phyloP scores from a whole-genome alignment of 495 filamentous ascomycete species.

The Lentithecium fluviatile region DNA sequence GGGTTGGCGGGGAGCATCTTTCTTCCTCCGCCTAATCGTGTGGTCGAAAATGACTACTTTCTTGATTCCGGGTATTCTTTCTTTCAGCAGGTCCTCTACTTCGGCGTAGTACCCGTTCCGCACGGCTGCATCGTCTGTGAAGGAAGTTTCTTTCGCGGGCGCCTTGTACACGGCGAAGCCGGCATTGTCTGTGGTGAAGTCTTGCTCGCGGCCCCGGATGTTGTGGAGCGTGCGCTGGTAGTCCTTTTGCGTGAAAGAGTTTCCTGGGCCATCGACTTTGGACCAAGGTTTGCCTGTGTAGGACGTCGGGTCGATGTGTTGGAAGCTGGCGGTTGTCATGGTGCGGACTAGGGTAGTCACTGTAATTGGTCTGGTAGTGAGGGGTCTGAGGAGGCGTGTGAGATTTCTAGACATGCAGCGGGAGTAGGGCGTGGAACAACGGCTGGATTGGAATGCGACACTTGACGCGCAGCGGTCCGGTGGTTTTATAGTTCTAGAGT shows the following conservation, averaged over 20 bases:
- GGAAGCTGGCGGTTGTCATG: conserved; percentile 44
- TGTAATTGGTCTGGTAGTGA: neutral
- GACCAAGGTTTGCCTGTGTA: conserved; percentile 39
- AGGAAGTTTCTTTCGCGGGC: conserved; percentile 38
- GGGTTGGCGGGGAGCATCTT: conserved; percentile 42
- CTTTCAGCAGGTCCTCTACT: conserved; percentile 37
- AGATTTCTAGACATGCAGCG: no score
- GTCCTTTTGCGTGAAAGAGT: conserved; percentile 32
- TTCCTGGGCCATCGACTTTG: conserved; percentile 43
- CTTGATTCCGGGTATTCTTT: conserved; percentile 36
- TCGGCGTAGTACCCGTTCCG: conserved; percentile 40
- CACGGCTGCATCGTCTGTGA: conserved; percentile 39
- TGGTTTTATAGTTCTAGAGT: no score
- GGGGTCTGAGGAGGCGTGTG: no score
- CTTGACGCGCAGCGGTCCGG: no score
- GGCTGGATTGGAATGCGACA: no score
- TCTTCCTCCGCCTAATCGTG: conserved; percentile 40
- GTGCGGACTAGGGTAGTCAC: conserved; percentile 10
- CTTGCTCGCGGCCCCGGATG: conserved; percentile 31
- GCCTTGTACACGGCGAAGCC: conserved; percentile 41
- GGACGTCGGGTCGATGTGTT: conserved; percentile 40
- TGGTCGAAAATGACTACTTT: conserved; percentile 47
- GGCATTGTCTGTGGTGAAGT: conserved; percentile 40
- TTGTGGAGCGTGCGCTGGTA: conserved; percentile 37
- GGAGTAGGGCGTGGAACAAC: no score